These are phyloP conservation scores for Chloranthus sessilifolius DNA, from an alignment of 164 flowering plant species.

Conservation along the genomic window DNA sequence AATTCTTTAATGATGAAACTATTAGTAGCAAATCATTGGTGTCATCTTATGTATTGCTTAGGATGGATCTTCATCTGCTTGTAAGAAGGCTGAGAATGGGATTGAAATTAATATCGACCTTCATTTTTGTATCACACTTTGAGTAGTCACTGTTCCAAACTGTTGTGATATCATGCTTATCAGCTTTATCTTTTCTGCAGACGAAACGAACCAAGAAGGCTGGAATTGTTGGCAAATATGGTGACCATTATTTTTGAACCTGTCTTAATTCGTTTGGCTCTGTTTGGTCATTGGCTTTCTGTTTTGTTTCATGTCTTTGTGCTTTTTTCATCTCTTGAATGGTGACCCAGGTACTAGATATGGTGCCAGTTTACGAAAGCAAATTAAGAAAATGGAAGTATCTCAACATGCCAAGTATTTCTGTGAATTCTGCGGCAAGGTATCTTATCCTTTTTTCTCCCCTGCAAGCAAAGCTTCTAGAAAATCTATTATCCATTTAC, in stretches of 20 bases:
- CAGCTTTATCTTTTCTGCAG: conserved; percentile 30
- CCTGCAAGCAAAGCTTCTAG: background rate
- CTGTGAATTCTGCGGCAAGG: conserved; percentile 81
- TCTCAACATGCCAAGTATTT: conserved; percentile 72
- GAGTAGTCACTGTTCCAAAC: too few species aligned
- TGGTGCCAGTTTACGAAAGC: conserved; percentile 73
- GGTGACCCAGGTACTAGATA: conserved; percentile 60
- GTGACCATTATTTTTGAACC: conserved; percentile 25
- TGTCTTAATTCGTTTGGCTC: too few species aligned
- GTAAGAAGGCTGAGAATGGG: too few species aligned
- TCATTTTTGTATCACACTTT: too few species aligned
- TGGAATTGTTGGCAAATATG: conserved; percentile 50
- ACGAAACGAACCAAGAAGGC: conserved; percentile 58
- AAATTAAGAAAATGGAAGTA: conserved; percentile 81
- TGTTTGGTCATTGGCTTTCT: background rate
- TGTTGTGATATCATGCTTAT: too few species aligned
- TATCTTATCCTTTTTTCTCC: conserved; percentile 4
- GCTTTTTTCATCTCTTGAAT: background rate
- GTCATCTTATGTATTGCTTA: too few species aligned
- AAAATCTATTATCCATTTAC: background rate
- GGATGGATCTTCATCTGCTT: too few species aligned
- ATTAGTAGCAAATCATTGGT: too few species aligned
- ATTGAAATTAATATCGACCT: too few species aligned
- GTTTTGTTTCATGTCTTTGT: background rate
- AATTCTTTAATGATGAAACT: too few species aligned